These are phyloP conservation scores for Erodium moschatum DNA, from an alignment of 441 rosid genomes.

Conservation along the genomic window DNA sequence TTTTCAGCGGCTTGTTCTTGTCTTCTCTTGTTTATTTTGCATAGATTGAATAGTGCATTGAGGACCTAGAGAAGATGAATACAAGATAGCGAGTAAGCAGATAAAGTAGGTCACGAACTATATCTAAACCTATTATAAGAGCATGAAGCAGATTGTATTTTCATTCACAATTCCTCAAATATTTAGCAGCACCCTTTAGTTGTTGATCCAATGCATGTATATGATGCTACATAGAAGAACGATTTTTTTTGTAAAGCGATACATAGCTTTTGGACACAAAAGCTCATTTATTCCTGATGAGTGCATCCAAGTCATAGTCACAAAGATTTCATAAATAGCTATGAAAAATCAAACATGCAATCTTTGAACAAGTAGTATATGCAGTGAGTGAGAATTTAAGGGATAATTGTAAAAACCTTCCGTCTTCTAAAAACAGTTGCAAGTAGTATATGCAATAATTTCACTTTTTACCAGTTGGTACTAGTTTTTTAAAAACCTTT, in stretches of 20 bases:
- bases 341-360: too few species aligned
- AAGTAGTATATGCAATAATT: too few species aligned
- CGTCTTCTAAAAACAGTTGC: too few species aligned
- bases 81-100: not conserved
- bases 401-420: too few species aligned
- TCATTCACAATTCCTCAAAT: not conserved
- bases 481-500: too few species aligned
- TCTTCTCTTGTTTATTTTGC: constrained; percentile 97
- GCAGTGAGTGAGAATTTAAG: too few species aligned
- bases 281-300: not conserved
- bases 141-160: not conserved
- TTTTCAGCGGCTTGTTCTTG: constrained; percentile 99
- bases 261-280: not conserved
- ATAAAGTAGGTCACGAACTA: not conserved
- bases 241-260: not conserved
- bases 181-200: not conserved
- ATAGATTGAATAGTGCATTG: constrained; percentile 80
- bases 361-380: too few species aligned
- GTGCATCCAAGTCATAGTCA: too few species aligned
- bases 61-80: constrained; percentile 43
- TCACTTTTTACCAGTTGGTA: too few species aligned
- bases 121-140: not conserved
- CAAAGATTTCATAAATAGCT: too few species aligned
- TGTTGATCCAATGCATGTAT: not conserved
- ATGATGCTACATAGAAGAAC: not conserved